Evolutionary conservation across 2,329 filamentous ascomycete genomes (phyloP).

Genomic region (Sclerotinia sclerotiorum): DNA sequence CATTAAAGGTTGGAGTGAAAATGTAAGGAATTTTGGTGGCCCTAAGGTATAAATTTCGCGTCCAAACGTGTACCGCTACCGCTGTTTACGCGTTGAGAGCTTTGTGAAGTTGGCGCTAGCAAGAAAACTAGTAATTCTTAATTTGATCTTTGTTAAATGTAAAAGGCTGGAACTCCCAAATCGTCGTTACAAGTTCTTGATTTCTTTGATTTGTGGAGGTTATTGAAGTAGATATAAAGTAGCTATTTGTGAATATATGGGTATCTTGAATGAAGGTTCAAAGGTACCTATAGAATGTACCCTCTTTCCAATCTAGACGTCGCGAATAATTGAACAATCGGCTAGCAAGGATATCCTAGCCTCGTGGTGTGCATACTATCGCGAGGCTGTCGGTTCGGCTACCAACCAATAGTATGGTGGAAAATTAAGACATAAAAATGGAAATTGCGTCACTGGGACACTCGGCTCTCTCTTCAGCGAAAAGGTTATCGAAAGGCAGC

Average conservation of each 20-base stretch:
- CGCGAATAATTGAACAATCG: not conserved
- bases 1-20: constrained; percentile 21
- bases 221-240: not conserved
- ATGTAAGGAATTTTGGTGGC: constrained; percentile 32
- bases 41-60: constrained; percentile 28
- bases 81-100: constrained; percentile 21
- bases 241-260: not conserved
- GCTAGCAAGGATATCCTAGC: not conserved
- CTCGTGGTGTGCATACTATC: not conserved
- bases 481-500: constrained; percentile 8
- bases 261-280: not conserved
- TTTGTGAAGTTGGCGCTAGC: constrained; percentile 27
- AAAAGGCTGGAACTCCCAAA: not conserved
- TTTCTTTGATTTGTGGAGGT: not conserved
- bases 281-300: not conserved
- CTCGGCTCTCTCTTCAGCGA: constrained; percentile 21
- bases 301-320: not conserved
- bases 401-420: not conserved
- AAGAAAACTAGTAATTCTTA: constrained; percentile 1
- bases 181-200: not conserved
- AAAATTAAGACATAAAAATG: not conserved
- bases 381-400: not conserved
- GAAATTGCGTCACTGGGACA: constrained; percentile 32
- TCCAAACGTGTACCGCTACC: constrained; percentile 27
- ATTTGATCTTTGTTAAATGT: constrained; percentile 17